phyloP scores from a whole-genome alignment of 176 grass and related monocot species.

The Saccharum officinarum region DNA sequence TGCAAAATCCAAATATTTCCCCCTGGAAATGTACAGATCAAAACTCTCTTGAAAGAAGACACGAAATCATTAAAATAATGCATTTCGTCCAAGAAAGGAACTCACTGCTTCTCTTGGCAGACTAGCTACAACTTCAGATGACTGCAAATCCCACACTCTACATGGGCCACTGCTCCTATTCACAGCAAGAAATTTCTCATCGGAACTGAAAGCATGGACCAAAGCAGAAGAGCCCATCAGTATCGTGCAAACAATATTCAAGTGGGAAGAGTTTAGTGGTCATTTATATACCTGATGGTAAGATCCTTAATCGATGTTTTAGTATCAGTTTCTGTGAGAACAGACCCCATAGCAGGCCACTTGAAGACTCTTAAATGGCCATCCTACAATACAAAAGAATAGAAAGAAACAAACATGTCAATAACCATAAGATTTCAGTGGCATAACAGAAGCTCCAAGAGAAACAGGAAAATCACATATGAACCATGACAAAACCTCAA shows the following conservation, averaged over 20 bases:
- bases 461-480: conserved; percentile 25
- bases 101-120: conserved; percentile 81
- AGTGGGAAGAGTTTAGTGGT: neutral
- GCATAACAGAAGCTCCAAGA: neutral
- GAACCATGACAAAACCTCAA: neutral
- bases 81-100: neutral
- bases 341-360: conserved; percentile 71
- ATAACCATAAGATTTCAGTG: conserved; percentile 10
- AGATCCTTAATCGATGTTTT: conserved; percentile 87
- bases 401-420: conserved; percentile 18
- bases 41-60: conserved; percentile 20
- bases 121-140: conserved; percentile 65
- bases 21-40: conserved; percentile 63
- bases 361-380: conserved; percentile 89
- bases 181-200: conserved; percentile 80
- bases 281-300: conserved; percentile 65
- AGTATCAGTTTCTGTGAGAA: conserved; percentile 69
- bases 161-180: conserved; percentile 76
- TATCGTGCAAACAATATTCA: conserved; percentile 20
- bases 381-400: conserved; percentile 49
- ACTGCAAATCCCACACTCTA: conserved; percentile 77
- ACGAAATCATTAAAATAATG: neutral
- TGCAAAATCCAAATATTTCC: conserved; percentile 91
- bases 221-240: conserved; percentile 25
- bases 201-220: conserved; percentile 49